Conservation (phyloP, 2,329 filamentous ascomycete species). For the Parastagonospora nodorum region DNA sequence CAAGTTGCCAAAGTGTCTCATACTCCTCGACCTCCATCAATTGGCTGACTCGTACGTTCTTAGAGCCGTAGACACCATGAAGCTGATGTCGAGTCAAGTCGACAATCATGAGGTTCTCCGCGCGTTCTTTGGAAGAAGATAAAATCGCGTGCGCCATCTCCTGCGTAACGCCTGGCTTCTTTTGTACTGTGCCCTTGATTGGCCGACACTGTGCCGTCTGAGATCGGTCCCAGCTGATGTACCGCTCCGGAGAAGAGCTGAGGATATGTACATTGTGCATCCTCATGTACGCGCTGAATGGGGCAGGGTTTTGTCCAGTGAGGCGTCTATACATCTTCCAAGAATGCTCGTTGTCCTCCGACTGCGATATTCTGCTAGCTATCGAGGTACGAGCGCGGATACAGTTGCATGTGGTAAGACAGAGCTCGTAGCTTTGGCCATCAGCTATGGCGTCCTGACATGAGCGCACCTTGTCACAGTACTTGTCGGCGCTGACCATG, state of each 20-base stretch:
- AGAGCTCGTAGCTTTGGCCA: constrained; percentile 85
- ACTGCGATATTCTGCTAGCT: constrained; percentile 33
- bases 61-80: constrained; percentile 78
- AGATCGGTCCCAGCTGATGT: constrained; percentile 69
- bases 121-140: constrained; percentile 83
- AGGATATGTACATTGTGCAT: constrained; percentile 69
- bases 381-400: constrained; percentile 52
- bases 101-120: constrained; percentile 98
- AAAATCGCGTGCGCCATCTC: constrained; percentile 74
- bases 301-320: constrained; percentile 74
- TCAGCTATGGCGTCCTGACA: constrained; percentile 75
- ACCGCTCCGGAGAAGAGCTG: constrained; percentile 87
- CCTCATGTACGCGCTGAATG: constrained; percentile 81
- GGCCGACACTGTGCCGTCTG: constrained; percentile 80
- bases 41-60: constrained; percentile 73
- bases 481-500: constrained; percentile 45
- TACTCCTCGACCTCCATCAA: constrained; percentile 90
- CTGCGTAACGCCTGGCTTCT: constrained; percentile 70
- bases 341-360: constrained; percentile 40
- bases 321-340: constrained; percentile 78
- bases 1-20: constrained; percentile 87
- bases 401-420: constrained; percentile 75
- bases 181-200: constrained; percentile 96
- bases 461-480: constrained; percentile 68
- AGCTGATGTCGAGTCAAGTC: constrained; percentile 95